Conservation (phyloP, 305 asterid species). For the Rubia balearica region DNA sequence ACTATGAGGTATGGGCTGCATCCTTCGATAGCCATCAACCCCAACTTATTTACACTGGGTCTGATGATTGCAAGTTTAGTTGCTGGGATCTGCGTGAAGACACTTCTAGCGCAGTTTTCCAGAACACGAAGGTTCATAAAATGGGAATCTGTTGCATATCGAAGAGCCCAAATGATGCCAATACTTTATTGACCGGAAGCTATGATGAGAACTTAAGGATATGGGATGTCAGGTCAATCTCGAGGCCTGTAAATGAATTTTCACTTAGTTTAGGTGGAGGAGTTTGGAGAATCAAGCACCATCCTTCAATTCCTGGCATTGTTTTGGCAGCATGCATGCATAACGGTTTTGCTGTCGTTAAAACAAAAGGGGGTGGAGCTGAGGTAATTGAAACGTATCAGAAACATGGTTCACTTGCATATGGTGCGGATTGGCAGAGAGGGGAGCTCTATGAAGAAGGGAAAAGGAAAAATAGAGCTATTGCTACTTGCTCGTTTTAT, state of each 20-base stretch:
- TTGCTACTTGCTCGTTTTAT: constrained; percentile 89
- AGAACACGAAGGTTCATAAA: constrained; percentile 50
- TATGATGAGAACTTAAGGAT: constrained; percentile 73
- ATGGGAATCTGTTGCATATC: constrained; percentile 87
- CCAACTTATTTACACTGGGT: constrained; percentile 66
- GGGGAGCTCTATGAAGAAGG: constrained; percentile 27
- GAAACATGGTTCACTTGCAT: constrained; percentile 74
- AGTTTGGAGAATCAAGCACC: constrained; percentile 91
- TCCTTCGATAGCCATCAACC: constrained; percentile 80
- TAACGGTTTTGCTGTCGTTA: constrained; percentile 72
- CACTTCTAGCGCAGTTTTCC: constrained; percentile 56
- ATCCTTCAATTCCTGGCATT: constrained; percentile 45
- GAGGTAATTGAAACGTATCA: constrained; percentile 48
- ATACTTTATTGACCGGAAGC: constrained; percentile 69
- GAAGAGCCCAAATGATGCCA: constrained; percentile 60
- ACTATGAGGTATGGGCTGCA: constrained; percentile 83
- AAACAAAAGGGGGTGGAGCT: constrained; percentile 29
- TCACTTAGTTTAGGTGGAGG: constrained; percentile 70
- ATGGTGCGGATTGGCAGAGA: constrained; percentile 97
- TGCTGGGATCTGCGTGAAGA: constrained; percentile 88
- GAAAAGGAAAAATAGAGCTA: constrained; percentile 27
- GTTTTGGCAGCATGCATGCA: constrained; percentile 89
- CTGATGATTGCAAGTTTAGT: constrained; percentile 86
- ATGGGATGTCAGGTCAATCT: constrained; percentile 78
- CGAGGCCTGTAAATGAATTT: constrained; percentile 46